A percentile compares a stretch with the other conserved stretches of the same genome.
Evolutionary conservation across 257 asterid species (phyloP).

Genomic region (Linderniella brevidens): DNA sequence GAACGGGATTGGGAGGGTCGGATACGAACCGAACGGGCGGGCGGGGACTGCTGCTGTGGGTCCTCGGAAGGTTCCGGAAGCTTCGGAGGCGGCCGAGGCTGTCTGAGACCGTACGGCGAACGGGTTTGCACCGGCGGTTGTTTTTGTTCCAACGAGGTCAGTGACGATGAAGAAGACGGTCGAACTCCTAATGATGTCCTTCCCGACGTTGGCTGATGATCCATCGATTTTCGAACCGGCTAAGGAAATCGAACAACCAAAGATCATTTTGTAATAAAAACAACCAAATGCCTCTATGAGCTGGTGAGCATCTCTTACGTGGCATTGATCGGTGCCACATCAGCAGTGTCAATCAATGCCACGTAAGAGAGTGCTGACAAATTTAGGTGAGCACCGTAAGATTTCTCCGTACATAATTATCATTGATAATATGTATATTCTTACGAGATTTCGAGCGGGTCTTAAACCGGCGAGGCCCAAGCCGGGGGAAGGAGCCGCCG

Average conservation of each 20-base stretch:
- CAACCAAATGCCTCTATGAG: conserved; percentile 14
- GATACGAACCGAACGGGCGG: background rate
- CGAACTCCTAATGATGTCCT: background rate
- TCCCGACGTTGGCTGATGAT: background rate
- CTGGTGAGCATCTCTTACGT: too few species aligned
- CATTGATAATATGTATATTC: conserved; percentile 5
- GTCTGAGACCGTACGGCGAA: too few species aligned
- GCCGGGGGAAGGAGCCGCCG: conserved; percentile 36
- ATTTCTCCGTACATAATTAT: too few species aligned
- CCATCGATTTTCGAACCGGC: conserved; percentile 10
- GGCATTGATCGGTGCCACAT: too few species aligned
- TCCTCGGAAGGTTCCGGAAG: too few species aligned
- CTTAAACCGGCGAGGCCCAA: conserved; percentile 70
- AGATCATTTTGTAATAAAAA: conserved; percentile 22
- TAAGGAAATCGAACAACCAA: conserved; percentile 21
- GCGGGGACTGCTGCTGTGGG: too few species aligned
- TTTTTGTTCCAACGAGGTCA: background rate
- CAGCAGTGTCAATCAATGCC: too few species aligned
- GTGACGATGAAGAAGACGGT: background rate
- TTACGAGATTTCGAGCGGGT: conserved; percentile 35
- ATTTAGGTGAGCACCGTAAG: too few species aligned
- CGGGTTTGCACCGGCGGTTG: too few species aligned
- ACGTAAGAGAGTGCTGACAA: too few species aligned
- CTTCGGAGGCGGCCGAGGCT: too few species aligned
- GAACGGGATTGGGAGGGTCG: conserved; percentile 16